These are phyloP conservation scores for Penicillium sp. DNA, from an alignment of 2,329 filamentous ascomycete species.

Conservation along the genomic window DNA sequence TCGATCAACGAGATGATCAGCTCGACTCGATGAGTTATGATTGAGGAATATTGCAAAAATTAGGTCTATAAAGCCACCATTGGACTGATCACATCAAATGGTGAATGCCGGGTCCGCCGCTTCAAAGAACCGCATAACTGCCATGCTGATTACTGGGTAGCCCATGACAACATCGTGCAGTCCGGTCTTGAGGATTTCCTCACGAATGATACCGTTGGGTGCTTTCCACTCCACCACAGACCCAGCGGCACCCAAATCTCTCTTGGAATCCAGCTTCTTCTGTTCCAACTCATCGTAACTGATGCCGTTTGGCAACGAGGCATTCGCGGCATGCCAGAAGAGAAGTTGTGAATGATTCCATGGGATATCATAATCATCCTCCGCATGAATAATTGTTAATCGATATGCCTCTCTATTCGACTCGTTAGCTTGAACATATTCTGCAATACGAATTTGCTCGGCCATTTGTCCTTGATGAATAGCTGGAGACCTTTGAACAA, in stretches of 20 bases:
- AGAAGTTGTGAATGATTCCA: conserved; percentile 21
- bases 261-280: conserved; percentile 44
- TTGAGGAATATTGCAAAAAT: background rate
- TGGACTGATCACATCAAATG: background rate
- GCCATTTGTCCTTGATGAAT: conserved; percentile 15
- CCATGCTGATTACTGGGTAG: conserved; percentile 56
- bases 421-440: conserved; percentile 11
- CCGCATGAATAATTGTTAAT: conserved; percentile 37
- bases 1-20: no score
- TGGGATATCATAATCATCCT: conserved; percentile 39
- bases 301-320: conserved; percentile 41
- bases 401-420: conserved; percentile 26
- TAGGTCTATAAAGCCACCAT: background rate
- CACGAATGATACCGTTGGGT: conserved; percentile 51
- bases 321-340: conserved; percentile 57
- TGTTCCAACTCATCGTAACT: conserved; percentile 49
- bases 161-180: conserved; percentile 62
- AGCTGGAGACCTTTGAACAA: conserved; percentile 12
- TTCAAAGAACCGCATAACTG: conserved; percentile 53
- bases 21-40: background rate
- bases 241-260: conserved; percentile 52
- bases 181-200: conserved; percentile 59
- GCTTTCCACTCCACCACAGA: conserved; percentile 53
- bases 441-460: conserved; percentile 12
- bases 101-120: conserved; percentile 14